These are phyloP conservation scores for Triticum timopheevii DNA, from an alignment of 176 grass and related monocot genomes.

Conservation along the genomic window DNA sequence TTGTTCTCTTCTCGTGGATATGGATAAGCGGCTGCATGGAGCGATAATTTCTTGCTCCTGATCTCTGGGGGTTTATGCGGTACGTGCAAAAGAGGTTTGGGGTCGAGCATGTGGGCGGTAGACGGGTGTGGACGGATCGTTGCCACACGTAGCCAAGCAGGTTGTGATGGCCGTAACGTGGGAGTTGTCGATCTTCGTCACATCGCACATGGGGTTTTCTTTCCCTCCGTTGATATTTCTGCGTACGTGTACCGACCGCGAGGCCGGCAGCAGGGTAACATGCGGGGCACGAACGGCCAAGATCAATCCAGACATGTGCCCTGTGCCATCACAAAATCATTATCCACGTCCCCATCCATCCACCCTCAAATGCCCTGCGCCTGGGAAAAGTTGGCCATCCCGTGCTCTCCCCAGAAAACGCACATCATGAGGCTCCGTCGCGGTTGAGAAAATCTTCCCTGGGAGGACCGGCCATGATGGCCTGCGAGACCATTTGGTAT, in stretches of 20 bases:
- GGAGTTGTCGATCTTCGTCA: background rate
- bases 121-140: background rate
- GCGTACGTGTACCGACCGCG: background rate
- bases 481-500: background rate
- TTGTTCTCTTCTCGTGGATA: background rate
- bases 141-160: background rate
- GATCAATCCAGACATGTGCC: background rate
- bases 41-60: background rate
- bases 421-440: background rate
- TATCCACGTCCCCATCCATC: background rate
- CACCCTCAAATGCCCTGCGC: background rate
- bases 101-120: background rate
- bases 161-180: background rate
- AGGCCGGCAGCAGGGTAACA: constrained; percentile 7
- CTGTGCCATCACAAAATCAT: background rate
- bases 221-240: background rate
- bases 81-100: background rate
- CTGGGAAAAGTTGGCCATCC: background rate
- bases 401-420: background rate
- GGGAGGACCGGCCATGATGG: background rate
- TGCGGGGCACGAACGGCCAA: background rate
- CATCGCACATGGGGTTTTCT: background rate
- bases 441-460: background rate
- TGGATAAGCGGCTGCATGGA: background rate
- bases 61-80: too few relatives aligned